Percentiles rank a stretch among this genome's conserved stretches.
phyloP scores from a whole-genome alignment of 1,284 basidiomycete species.

The Meira miltonrushii region DNA sequence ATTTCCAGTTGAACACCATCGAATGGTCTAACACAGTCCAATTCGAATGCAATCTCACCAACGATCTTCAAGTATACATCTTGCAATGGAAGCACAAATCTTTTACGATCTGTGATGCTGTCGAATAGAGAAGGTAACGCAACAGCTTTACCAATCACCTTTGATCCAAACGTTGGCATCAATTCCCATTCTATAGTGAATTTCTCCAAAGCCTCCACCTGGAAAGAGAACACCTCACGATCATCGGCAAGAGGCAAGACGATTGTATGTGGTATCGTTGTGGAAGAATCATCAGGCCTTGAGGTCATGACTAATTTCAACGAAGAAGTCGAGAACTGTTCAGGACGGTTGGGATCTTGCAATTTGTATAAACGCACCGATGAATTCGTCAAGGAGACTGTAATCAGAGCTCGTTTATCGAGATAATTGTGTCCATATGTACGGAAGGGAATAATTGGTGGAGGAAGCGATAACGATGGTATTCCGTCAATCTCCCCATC shows the following conservation, averaged over 20 bases:
- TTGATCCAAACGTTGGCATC: slow-evolving; percentile 97
- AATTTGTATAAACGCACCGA: slow-evolving; percentile 49
- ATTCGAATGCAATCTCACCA: slow-evolving; percentile 87
- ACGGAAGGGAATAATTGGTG: slow-evolving; percentile 85
- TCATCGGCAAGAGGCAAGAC: slow-evolving; percentile 72
- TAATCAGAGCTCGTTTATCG: slow-evolving; percentile 79
- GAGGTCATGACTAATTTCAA: slow-evolving; percentile 89
- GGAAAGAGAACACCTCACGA: slow-evolving; percentile 81
- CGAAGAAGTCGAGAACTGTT: slow-evolving; percentile 60
- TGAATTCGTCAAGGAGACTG: slow-evolving; percentile 61
- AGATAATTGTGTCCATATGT: slow-evolving; percentile 57
- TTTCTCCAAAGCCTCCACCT: slow-evolving; percentile 68
- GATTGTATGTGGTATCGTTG: slow-evolving; percentile 59
- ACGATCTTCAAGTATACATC: slow-evolving; percentile 90
- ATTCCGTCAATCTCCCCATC: slow-evolving; percentile 69
- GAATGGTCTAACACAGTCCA: slow-evolving; percentile 83
- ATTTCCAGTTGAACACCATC: slow-evolving; percentile 90
- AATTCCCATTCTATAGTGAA: slow-evolving; percentile 88
- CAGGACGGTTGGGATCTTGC: slow-evolving; percentile 41
- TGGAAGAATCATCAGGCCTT: slow-evolving; percentile 69
- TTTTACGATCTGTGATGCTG: slow-evolving; percentile 41
- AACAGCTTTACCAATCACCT: slow-evolving; percentile 88
- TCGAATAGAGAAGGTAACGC: slow-evolving; percentile 73
- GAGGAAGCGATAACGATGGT: slow-evolving; percentile 85
- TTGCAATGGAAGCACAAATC: slow-evolving; percentile 64